A percentile compares a stretch with the other conserved stretches of the same genome.
phyloP scores from a whole-genome alignment of 164 flowering plant species.

The Aristolochia californica region DNA sequence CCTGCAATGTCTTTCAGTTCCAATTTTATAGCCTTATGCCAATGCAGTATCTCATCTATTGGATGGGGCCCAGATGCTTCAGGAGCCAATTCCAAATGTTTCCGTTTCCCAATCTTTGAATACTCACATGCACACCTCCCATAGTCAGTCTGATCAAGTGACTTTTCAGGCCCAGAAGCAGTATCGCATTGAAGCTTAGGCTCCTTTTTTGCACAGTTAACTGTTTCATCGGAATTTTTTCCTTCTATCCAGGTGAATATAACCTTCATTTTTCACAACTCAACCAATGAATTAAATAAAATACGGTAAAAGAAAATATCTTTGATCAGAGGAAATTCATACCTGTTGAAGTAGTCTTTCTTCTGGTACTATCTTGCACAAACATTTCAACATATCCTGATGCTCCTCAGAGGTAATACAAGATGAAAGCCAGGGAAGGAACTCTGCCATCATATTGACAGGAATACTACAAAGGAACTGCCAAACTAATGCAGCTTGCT shows the following conservation, averaged over 20 bases:
- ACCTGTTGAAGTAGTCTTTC: slow-evolving; percentile 89
- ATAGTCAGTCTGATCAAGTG: slow-evolving; percentile 16
- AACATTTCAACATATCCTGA: slow-evolving; percentile 64
- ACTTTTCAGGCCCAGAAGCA: slow-evolving; percentile 18
- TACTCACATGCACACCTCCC: slow-evolving; percentile 32
- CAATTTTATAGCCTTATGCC: slow-evolving; percentile 76
- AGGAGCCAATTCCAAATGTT: slow-evolving; percentile 24
- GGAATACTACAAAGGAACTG: slow-evolving; percentile 93
- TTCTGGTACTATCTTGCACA: slow-evolving; percentile 68
- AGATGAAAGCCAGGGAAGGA: slow-evolving; percentile 89
- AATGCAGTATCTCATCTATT: slow-evolving; percentile 75
- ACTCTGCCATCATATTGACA: slow-evolving; percentile 90
- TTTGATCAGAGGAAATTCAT: slow-evolving; percentile 6
- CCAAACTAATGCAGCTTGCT: slow-evolving; percentile 94
- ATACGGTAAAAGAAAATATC: not conserved
- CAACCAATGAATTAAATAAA: not conserved
- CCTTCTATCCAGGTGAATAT: slow-evolving; percentile 83
- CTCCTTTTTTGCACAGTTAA: slow-evolving; percentile 21
- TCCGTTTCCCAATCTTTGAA: slow-evolving; percentile 43
- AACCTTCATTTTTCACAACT: slow-evolving; percentile 35
- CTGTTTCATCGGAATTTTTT: slow-evolving; percentile 12
- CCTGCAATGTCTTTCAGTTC: slow-evolving; percentile 73
- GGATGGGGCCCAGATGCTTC: slow-evolving; percentile 32
- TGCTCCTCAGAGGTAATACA: slow-evolving; percentile 70
- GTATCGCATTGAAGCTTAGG: slow-evolving; percentile 13